Base-by-base conservation (phyloP, 192 early-diverging fungal genomes). In the Phycomyces nitens region DNA sequence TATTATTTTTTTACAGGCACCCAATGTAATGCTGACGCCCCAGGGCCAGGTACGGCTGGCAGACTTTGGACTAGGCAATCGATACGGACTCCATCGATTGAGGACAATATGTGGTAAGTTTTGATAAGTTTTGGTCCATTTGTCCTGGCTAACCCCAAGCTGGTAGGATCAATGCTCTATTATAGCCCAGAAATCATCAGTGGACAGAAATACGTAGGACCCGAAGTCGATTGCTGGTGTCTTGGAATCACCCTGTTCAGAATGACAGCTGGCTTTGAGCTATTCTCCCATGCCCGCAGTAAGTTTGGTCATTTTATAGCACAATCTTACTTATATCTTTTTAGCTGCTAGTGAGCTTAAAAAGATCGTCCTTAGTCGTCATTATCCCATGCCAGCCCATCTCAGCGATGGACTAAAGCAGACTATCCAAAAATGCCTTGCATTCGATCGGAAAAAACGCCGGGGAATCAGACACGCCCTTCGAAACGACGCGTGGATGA, bases 171-270 rank as follows among this genome's bases (percentile, higher is more conserved):
- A 49, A 80, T 95, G 40, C 90, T 92, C 7, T 97, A 94, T 64
- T 86, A 88, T 22, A 84, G 86, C n/a, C 89, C 89, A 51, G 95
- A 97, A 81, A 93, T 97, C 72, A 86, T 95, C 50, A 77, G 91
- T 54, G 94, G 90, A 23, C 88, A 89, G 53, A 90, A 86, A 43
- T 98, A 98, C 66, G 76, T 77, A 52, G 95, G 95, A 4, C 93
- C 95, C 8, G 95, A 98, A 62, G 86, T 98, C 34, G 95, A 98
- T 63, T 87, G 90, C 34, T 98, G 95, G 95, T 94, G 91, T 40
- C 72, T 96, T 20, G 95, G 95, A 7, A 89, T 98, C 0, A 77
- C 93, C 12, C 71, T 98, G 21, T 98, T 93, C 65, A 89, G 92
- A 41, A 84, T 96, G 74, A 85, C 70, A 0, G 74, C 77, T 23